Evolutionary conservation across 106 monocot genomes (phyloP).

Genomic region (Amphibolis antarctica): DNA sequence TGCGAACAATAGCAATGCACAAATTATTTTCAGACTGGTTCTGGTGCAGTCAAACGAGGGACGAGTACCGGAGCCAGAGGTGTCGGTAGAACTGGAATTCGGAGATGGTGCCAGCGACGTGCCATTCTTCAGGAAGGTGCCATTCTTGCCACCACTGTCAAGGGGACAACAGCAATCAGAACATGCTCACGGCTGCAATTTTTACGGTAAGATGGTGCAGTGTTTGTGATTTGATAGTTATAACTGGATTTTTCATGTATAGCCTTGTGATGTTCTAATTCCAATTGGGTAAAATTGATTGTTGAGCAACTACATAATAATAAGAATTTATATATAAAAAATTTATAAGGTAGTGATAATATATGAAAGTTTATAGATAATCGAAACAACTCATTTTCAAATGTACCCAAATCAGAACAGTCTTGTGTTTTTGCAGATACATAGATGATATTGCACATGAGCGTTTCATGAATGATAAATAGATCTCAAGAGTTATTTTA

Average conservation of each 20-base stretch:
- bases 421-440: no score
- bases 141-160: constrained; percentile 79
- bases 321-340: no score
- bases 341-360: no score
- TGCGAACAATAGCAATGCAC: background rate
- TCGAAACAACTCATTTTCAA: no score
- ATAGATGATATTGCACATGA: no score
- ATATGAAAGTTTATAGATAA: no score
- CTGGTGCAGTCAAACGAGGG: background rate
- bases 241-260: no score
- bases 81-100: constrained; percentile 13
- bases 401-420: no score
- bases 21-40: background rate
- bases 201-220: background rate
- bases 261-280: background rate
- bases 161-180: background rate
- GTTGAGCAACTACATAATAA: no score
- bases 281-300: no score
- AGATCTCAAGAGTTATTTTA: no score
- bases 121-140: constrained; percentile 54
- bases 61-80: constrained; percentile 1
- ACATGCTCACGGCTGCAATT: background rate
- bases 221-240: background rate
- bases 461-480: no score
- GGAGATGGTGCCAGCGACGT: constrained; percentile 62